These are phyloP conservation scores for Leishmania mexicana DNA, from an alignment of 208 protist species.

Conservation along the genomic window DNA sequence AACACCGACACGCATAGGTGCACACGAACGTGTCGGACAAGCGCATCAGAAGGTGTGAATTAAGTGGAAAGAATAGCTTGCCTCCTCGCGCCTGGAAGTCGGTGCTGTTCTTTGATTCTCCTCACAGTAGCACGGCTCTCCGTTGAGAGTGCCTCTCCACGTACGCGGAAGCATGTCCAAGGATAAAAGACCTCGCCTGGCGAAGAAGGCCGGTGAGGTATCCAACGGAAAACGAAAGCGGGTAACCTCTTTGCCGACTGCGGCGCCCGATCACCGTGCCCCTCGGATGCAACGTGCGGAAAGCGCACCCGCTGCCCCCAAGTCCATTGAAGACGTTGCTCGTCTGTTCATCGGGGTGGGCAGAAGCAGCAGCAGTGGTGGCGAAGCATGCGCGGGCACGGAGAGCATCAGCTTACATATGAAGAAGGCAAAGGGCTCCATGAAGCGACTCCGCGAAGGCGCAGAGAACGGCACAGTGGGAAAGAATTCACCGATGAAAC, in stretches of 20 bases:
- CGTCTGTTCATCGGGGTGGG: slow-evolving; percentile 26
- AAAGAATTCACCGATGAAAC: slow-evolving; percentile 2
- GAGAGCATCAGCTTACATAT: background rate
- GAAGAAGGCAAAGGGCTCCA: slow-evolving; percentile 1
- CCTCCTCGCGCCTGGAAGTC: background rate
- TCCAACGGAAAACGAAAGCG: background rate
- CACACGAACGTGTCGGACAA: background rate
- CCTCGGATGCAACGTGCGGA: background rate
- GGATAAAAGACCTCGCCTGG: background rate
- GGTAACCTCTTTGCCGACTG: background rate
- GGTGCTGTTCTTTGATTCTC: background rate
- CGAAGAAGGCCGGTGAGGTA: background rate
- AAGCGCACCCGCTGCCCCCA: background rate
- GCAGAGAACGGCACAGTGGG: background rate
- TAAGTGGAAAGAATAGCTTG: background rate
- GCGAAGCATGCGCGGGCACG: background rate
- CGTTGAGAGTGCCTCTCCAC: background rate
- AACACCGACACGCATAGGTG: background rate
- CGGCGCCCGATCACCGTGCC: background rate
- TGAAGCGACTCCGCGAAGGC: background rate
- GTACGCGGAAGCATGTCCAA: slow-evolving; percentile 1
- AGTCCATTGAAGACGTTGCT: slow-evolving; percentile 28
- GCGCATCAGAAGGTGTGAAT: background rate
- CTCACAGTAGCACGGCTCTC: background rate
- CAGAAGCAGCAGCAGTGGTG: background rate